phyloP scores from a whole-genome alignment of 768 basidiomycete species.

The Artomyces pyxidatus region DNA sequence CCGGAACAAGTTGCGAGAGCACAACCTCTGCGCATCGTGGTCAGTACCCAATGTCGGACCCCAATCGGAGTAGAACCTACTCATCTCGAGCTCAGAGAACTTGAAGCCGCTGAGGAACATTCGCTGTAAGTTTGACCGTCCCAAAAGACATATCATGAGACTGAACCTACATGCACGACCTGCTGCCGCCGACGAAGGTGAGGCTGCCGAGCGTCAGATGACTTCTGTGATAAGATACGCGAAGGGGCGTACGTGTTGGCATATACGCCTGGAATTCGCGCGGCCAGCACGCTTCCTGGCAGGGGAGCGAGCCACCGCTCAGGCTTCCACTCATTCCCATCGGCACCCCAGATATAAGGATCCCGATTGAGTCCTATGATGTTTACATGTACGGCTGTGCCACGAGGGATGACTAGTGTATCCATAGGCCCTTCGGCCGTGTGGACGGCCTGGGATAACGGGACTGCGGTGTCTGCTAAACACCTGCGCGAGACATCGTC shows the following conservation, averaged over 20 bases:
- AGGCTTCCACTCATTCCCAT: constrained; percentile 14
- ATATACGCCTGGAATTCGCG: constrained; percentile 8
- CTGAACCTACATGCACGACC: constrained; percentile 12
- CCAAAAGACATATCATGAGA: neutral
- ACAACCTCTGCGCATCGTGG: neutral
- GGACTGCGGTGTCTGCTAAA: neutral
- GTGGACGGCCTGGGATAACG: neutral
- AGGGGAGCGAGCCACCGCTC: constrained; percentile 11
- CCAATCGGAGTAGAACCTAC: neutral
- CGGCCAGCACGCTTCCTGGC: neutral
- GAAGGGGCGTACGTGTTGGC: constrained; percentile 5
- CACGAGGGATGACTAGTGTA: neutral
- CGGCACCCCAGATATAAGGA: constrained; percentile 10
- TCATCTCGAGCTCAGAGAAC: constrained; percentile 13
- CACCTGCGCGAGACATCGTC: neutral
- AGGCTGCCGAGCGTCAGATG: constrained; percentile 1
- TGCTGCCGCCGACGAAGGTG: constrained; percentile 12
- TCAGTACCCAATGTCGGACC: neutral
- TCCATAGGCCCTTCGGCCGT: neutral
- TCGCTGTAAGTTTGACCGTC: neutral
- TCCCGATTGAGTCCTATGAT: constrained; percentile 6
- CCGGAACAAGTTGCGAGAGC: neutral
- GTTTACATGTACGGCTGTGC: constrained; percentile 4
- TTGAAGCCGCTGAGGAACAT: constrained; percentile 9
- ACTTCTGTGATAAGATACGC: no score